Evolutionary conservation across 2,329 filamentous ascomycete genomes (phyloP).

Genomic region (Alternaria arbusti): DNA sequence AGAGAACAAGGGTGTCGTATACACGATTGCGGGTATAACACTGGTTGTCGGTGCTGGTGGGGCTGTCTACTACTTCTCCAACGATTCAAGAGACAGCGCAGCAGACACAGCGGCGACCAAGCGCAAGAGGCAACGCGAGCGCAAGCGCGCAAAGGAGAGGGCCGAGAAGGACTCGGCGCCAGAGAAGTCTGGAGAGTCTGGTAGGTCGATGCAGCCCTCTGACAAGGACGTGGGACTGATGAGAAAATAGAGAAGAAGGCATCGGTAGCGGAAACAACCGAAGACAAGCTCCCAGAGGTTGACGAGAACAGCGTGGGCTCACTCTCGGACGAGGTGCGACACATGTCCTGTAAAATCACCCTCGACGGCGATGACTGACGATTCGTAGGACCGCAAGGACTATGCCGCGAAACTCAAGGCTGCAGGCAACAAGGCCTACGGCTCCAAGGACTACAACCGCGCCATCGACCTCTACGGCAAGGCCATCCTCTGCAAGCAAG

Average conservation of each 20-base stretch:
- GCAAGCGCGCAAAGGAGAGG: conserved; percentile 83
- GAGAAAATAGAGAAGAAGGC: conserved; percentile 43
- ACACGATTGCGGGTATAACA: conserved; percentile 94
- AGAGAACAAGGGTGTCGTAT: conserved; percentile 94
- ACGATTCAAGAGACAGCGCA: conserved; percentile 55
- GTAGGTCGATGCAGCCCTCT: conserved; percentile 20
- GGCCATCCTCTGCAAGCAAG: conserved; percentile 94
- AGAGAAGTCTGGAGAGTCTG: conserved; percentile 32
- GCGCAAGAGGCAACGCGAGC: conserved; percentile 88
- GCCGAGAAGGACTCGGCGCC: conserved; percentile 58
- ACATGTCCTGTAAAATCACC: neutral
- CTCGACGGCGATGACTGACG: conserved; percentile 29
- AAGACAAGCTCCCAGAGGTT: conserved; percentile 58
- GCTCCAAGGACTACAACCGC: conserved; percentile 88
- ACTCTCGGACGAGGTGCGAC: conserved; percentile 52
- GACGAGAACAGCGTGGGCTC: conserved; percentile 53
- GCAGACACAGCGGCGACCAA: conserved; percentile 52
- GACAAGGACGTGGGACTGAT: conserved; percentile 28
- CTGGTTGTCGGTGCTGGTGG: conserved; percentile 90
- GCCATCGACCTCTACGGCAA: conserved; percentile 96
- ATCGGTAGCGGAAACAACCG: conserved; percentile 44
- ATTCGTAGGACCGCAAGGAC: conserved; percentile 76
- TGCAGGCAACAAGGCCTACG: conserved; percentile 95
- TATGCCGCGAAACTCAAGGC: conserved; percentile 93
- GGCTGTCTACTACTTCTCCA: conserved; percentile 83